Percentiles rank a stretch among this genome's conserved stretches.
phyloP scores from a whole-genome alignment of 163 green algal species.

The Prototheca cutis region DNA sequence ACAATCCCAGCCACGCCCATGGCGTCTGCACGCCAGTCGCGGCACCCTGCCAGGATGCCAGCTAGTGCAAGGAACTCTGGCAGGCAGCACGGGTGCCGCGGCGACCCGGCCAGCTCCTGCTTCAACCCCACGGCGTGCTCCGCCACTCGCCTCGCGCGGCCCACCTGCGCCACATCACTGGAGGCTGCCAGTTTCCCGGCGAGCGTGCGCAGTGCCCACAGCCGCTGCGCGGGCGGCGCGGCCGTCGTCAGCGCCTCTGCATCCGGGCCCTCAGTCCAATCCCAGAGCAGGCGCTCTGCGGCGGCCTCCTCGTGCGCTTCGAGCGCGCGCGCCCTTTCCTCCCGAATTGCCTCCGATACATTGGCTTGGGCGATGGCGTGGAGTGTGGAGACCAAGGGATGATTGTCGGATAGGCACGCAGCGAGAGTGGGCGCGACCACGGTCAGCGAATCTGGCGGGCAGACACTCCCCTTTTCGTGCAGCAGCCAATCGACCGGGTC shows the following conservation, averaged over 20 bases:
- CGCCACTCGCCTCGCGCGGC: constrained; percentile 24
- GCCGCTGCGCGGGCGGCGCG: constrained; percentile 18
- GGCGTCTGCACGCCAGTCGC: constrained; percentile 18
- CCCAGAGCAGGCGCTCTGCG: no score
- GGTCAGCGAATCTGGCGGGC: no score
- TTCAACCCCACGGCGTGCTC: constrained; percentile 40
- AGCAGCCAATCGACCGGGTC: no score
- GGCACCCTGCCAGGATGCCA: constrained; percentile 5
- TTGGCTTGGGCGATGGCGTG: no score
- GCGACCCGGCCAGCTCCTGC: constrained; percentile 21
- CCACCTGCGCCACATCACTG: constrained; percentile 19
- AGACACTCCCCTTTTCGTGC: no score
- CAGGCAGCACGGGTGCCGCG: constrained; percentile 20
- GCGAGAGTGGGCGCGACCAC: no score
- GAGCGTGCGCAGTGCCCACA: constrained; percentile 2
- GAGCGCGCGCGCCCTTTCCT: no score
- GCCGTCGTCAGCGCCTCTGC: constrained; percentile 5
- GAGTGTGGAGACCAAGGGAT: no score
- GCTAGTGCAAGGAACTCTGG: constrained; percentile 22
- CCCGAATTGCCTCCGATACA: no score
- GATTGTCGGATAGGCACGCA: no score
- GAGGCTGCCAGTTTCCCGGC: constrained; percentile 21
- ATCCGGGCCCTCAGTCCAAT: no score
- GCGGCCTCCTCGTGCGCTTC: no score
- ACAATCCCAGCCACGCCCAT: constrained; percentile 9